Evolutionary conservation across 2,329 filamentous ascomycete genomes (phyloP).

Genomic region (Nemania serpens): DNA sequence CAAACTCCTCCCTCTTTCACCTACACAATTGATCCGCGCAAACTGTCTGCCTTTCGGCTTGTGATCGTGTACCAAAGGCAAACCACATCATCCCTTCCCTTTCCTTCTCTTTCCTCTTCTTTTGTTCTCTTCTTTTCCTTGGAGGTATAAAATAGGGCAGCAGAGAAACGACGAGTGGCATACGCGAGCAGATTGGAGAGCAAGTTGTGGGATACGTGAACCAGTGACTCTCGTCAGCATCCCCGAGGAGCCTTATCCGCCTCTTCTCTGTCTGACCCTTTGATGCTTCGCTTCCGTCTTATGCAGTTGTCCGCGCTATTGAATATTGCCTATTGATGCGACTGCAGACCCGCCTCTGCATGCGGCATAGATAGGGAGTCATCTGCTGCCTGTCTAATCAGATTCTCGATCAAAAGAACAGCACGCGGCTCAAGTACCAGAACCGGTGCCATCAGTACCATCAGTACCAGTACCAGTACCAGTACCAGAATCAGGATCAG

Average conservation of each 20-base stretch:
- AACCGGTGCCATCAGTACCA: too few relatives aligned
- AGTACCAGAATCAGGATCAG: too few relatives aligned
- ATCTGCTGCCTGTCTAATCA: too few relatives aligned
- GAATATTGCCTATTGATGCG: conserved; percentile 25
- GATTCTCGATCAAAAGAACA: too few relatives aligned
- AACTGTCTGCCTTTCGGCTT: conserved; percentile 11
- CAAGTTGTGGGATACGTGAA: conserved; percentile 21
- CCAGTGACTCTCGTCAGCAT: conserved; percentile 20
- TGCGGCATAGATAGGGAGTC: conserved; percentile 20
- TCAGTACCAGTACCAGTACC: too few relatives aligned
- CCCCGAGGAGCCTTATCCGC: not conserved
- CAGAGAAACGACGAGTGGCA: conserved; percentile 11
- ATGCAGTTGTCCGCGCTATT: conserved; percentile 11
- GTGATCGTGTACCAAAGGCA: conserved; percentile 23
- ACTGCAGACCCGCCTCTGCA: conserved; percentile 22
- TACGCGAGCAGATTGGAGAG: not conserved
- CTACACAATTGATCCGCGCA: conserved; percentile 15
- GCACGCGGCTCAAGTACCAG: too few relatives aligned
- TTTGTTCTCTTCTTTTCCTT: conserved; percentile 1
- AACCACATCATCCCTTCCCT: not conserved
- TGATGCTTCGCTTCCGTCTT: conserved; percentile 3
- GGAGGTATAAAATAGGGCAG: conserved; percentile 7
- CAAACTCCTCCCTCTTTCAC: not conserved
- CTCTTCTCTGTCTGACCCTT: not conserved
- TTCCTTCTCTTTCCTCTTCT: not conserved